A percentile compares a stretch with the other conserved stretches of the same genome.
phyloP scores from a whole-genome alignment of 345 rosid species.

The Triadica sebifera region DNA sequence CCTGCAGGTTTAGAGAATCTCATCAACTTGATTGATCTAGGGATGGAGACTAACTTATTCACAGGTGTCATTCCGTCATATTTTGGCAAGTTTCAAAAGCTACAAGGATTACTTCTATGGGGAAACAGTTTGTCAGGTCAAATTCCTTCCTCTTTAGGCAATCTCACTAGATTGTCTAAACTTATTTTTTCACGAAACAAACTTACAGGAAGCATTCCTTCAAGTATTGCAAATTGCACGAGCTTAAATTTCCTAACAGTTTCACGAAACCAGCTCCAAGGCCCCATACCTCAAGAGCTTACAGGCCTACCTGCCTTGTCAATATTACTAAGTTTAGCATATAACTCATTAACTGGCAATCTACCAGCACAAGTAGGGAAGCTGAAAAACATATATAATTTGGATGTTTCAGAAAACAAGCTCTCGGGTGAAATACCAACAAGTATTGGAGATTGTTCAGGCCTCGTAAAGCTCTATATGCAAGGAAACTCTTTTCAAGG shows the following conservation, averaged over 20 bases:
- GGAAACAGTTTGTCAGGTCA: conserved; percentile 8
- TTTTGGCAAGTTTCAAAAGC: conserved; percentile 20
- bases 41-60: neutral
- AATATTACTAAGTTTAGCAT: conserved; percentile 18
- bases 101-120: neutral
- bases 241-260: neutral
- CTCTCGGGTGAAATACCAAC: conserved; percentile 33
- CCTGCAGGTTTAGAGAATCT: conserved; percentile 16
- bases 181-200: conserved; percentile 5
- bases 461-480: conserved; percentile 19
- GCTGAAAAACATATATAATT: conserved; percentile 25
- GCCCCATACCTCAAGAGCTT: conserved; percentile 19
- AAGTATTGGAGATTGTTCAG: conserved; percentile 26
- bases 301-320: conserved; percentile 21
- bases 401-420: conserved; percentile 19
- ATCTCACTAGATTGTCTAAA: neutral
- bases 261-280: no score
- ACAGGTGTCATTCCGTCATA: conserved; percentile 18
- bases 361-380: conserved; percentile 22
- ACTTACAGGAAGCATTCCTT: conserved; percentile 24
- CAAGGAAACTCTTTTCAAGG: conserved; percentile 31
- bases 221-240: conserved; percentile 7
- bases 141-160: conserved; percentile 26
- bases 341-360: conserved; percentile 29
- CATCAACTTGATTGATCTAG: conserved; percentile 19